Evolutionary conservation across 768 basidiomycete genomes (phyloP).

Genomic region (Collybia mongolica): DNA sequence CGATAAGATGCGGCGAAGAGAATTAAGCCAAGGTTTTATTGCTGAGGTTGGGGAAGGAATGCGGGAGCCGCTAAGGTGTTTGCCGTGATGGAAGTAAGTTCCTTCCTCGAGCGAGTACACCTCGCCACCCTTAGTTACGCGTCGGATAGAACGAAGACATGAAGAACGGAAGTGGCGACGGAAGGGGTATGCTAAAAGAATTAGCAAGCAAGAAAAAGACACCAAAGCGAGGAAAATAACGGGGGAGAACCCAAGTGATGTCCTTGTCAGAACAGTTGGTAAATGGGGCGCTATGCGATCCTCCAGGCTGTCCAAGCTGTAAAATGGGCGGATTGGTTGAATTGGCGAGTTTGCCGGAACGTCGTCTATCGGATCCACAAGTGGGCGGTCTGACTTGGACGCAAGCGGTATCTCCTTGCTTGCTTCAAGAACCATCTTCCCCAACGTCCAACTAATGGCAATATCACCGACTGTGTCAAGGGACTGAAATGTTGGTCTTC

Average conservation of each 20-base stretch:
- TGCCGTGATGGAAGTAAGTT: slow-evolving; percentile 18
- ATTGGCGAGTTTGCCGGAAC: slow-evolving; percentile 57
- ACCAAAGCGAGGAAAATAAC: slow-evolving; percentile 60
- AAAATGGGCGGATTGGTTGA: slow-evolving; percentile 63
- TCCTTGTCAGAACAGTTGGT: slow-evolving; percentile 57
- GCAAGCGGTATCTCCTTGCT: slow-evolving; percentile 74
- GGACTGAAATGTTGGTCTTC: slow-evolving; percentile 85
- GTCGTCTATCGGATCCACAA: slow-evolving; percentile 75
- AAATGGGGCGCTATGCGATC: slow-evolving; percentile 66
- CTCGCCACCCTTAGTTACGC: slow-evolving; percentile 32
- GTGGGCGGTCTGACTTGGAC: slow-evolving; percentile 44
- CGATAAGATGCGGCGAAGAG: slow-evolving; percentile 34
- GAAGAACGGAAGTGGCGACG: slow-evolving; percentile 51
- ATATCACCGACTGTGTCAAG: slow-evolving; percentile 91
- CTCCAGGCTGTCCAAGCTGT: slow-evolving; percentile 60
- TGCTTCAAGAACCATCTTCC: slow-evolving; percentile 98
- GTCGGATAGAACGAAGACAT: slow-evolving; percentile 43
- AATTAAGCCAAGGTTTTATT: slow-evolving; percentile 27
- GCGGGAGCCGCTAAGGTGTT: slow-evolving; percentile 16
- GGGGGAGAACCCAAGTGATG: slow-evolving; percentile 72
- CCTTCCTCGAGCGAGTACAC: slow-evolving; percentile 56
- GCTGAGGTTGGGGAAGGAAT: slow-evolving; percentile 33
- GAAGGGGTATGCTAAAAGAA: slow-evolving; percentile 53
- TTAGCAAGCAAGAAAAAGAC: slow-evolving; percentile 33
- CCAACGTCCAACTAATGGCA: slow-evolving; percentile 96